Conservation (phyloP, 441 rosid species). For the Eugenia klotzschiana region DNA sequence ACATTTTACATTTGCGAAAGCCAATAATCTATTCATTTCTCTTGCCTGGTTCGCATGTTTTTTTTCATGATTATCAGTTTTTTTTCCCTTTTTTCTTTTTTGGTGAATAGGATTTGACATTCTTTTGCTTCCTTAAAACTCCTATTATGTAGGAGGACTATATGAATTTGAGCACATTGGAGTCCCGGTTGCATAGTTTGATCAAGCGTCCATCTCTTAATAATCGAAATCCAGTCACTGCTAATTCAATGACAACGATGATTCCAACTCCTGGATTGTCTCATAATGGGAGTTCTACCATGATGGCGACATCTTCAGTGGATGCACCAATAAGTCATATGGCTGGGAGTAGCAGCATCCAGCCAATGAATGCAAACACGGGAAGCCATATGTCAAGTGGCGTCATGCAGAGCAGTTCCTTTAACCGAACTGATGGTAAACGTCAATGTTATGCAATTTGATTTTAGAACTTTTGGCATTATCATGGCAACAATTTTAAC, state of each 20-base stretch:
- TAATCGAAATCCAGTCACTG: slow-evolving; percentile 44
- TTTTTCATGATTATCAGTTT: not conserved
- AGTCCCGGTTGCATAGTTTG: slow-evolving; percentile 45
- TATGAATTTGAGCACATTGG: slow-evolving; percentile 54
- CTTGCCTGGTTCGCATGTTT: not conserved
- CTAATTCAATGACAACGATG: slow-evolving; percentile 70
- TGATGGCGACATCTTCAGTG: slow-evolving; percentile 49
- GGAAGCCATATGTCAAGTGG: slow-evolving; percentile 44
- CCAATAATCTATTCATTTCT: not conserved
- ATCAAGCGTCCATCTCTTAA: slow-evolving; percentile 31
- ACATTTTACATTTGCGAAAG: not conserved
- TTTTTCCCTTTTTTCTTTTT: not conserved
- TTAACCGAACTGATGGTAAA: slow-evolving; percentile 34
- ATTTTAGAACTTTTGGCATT: not conserved
- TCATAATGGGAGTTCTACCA: slow-evolving; percentile 47
- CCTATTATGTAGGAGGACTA: slow-evolving; percentile 60
- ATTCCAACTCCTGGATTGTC: slow-evolving; percentile 97
- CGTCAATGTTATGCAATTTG: not conserved
- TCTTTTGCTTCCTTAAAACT: not conserved
- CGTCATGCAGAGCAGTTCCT: slow-evolving; percentile 35
- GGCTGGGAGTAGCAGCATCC: slow-evolving; percentile 35
- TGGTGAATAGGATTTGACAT: not conserved
- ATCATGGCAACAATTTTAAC: not conserved
- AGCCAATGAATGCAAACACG: slow-evolving; percentile 35
- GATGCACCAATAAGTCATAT: slow-evolving; percentile 51